Conservation (phyloP, 495 filamentous ascomycete species). For the Aspergillus leporis region DNA sequence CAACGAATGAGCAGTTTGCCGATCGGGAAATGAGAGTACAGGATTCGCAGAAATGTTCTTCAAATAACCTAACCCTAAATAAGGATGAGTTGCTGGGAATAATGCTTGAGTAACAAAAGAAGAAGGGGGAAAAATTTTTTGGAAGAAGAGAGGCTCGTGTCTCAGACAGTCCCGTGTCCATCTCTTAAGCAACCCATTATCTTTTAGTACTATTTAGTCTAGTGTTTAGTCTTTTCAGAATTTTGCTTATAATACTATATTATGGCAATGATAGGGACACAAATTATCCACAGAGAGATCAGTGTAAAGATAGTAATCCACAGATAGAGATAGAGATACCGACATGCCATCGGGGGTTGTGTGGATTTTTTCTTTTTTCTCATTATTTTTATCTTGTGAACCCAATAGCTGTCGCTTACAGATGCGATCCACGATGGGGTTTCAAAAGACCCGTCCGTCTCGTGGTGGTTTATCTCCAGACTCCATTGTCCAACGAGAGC, state of each 20-base stretch:
- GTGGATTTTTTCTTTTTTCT: neutral
- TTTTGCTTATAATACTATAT: neutral
- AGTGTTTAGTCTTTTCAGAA: neutral
- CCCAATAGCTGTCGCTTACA: neutral
- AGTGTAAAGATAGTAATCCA: no score
- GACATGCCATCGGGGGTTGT: neutral
- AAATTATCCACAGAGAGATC: neutral
- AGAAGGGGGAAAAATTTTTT: neutral
- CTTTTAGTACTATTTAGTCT: neutral
- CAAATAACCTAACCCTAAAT: neutral
- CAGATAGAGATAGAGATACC: neutral
- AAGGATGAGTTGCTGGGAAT: neutral
- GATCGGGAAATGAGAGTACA: neutral
- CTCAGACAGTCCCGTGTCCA: neutral
- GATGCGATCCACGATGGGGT: neutral
- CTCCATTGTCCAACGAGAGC: neutral
- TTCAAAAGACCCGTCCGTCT: neutral
- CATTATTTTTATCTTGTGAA: neutral
- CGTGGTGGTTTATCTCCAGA: neutral
- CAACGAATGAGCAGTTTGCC: neutral
- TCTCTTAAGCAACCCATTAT: neutral
- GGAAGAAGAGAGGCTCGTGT: neutral
- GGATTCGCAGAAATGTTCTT: neutral
- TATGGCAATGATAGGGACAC: neutral
- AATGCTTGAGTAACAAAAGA: neutral